These are phyloP conservation scores for Pseudocercospora fuligena DNA, from an alignment of 2,329 filamentous ascomycete species.

Conservation along the genomic window DNA sequence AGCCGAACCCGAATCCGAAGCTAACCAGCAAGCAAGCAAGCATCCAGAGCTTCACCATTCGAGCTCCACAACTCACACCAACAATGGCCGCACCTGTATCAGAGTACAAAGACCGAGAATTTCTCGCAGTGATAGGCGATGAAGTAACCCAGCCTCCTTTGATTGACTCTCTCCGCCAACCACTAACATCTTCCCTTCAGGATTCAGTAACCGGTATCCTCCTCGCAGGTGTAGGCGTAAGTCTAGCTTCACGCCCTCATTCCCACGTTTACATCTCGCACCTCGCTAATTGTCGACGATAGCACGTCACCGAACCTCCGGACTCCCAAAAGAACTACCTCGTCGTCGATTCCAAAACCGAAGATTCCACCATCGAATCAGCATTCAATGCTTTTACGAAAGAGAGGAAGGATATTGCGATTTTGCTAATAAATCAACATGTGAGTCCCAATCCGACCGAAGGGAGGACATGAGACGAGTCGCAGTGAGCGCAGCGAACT, in stretches of 20 bases:
- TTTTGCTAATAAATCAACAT: constrained; percentile 97
- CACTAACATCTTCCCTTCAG: constrained; percentile 52
- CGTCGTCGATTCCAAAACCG: constrained; percentile 92
- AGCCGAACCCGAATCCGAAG: not conserved
- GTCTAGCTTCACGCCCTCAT: constrained; percentile 36
- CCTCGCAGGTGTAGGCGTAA: constrained; percentile 91
- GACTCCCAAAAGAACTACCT: constrained; percentile 97
- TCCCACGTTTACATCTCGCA: not conserved
- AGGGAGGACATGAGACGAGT: too few relatives aligned
- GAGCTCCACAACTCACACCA: not conserved
- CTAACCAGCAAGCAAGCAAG: not conserved
- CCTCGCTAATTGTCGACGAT: not conserved
- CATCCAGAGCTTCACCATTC: constrained; percentile 1
- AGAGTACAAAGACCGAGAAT: constrained; percentile 80
- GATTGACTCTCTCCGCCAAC: not conserved
- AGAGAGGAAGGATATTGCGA: constrained; percentile 93
- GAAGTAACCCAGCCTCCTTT: constrained; percentile 63
- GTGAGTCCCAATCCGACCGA: constrained; percentile 58
- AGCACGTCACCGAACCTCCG: constrained; percentile 90
- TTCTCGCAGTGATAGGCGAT: constrained; percentile 96
- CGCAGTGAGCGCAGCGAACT: not conserved
- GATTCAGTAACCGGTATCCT: constrained; percentile 95
- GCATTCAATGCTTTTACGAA: constrained; percentile 89
- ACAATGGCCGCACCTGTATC: constrained; percentile 64
- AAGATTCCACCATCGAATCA: constrained; percentile 82